Conservation (phyloP, 768 basidiomycete genomes). For the Chiua virens region DNA sequence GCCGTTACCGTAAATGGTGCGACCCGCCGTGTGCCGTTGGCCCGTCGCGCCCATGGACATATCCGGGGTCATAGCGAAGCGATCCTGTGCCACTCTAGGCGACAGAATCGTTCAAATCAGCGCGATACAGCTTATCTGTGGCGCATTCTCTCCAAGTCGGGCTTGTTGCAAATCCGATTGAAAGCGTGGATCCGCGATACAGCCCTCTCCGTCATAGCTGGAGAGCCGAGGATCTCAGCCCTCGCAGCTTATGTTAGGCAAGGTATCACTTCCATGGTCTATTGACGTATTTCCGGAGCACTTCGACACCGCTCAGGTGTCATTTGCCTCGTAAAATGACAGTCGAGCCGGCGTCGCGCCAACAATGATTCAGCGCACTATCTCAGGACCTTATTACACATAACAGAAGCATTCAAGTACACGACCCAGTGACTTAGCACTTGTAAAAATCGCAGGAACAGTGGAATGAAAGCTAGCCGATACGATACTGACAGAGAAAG, state of each 20-base stretch:
- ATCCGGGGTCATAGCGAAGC: too few species aligned
- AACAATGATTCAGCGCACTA: too few species aligned
- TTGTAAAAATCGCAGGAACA: too few species aligned
- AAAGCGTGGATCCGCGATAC: conserved; percentile 7
- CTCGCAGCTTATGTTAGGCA: neutral
- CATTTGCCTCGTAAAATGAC: too few species aligned
- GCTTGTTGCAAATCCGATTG: neutral
- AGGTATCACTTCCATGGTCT: neutral
- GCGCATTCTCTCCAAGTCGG: neutral
- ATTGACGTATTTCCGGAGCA: neutral
- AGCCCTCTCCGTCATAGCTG: conserved; percentile 11
- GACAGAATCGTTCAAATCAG: neutral
- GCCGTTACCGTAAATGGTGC: too few species aligned
- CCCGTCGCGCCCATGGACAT: too few species aligned
- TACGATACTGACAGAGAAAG: neutral
- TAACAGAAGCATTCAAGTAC: neutral
- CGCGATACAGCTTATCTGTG: neutral
- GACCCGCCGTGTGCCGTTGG: too few species aligned
- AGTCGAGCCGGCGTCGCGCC: too few species aligned
- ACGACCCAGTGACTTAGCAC: too few species aligned
- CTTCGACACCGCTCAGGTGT: neutral
- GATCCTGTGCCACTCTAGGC: neutral
- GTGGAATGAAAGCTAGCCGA: too few species aligned
- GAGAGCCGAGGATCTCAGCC: conserved; percentile 7
- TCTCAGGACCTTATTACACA: neutral